These are phyloP conservation scores for Aspergillus pseudoterreus DNA, from an alignment of 2,329 filamentous ascomycete species.

Conservation along the genomic window DNA sequence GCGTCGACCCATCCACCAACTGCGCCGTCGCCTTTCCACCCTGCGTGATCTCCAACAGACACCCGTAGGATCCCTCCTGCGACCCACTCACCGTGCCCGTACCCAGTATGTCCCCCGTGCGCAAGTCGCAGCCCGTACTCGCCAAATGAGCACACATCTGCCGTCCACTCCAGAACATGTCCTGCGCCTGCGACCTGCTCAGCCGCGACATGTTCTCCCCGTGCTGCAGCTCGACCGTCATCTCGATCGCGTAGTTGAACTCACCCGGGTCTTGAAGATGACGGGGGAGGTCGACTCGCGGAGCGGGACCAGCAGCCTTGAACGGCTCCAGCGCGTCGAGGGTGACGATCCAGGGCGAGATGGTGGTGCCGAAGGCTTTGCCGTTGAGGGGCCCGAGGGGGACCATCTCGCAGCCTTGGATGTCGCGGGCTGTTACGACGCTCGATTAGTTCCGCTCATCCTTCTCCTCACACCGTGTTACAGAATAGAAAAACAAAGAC, in stretches of 20 bases:
- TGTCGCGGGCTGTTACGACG: conserved; percentile 39
- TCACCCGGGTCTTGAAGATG: conserved; percentile 17
- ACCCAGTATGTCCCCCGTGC: conserved; percentile 29
- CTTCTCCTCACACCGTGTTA: neutral
- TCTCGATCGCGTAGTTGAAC: conserved; percentile 20
- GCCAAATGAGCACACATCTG: conserved; percentile 30
- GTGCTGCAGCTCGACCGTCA: conserved; percentile 18
- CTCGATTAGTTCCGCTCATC: neutral
- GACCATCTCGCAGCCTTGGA: conserved; percentile 59
- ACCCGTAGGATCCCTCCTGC: conserved; percentile 19
- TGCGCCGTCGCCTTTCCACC: conserved; percentile 19
- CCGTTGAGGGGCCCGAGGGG: conserved; percentile 60
- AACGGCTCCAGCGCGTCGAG: conserved; percentile 53
- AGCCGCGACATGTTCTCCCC: neutral
- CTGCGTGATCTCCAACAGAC: conserved; percentile 26
- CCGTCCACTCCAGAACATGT: conserved; percentile 26
- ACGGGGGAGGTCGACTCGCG: conserved; percentile 8
- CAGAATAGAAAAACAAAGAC: conserved; percentile 1
- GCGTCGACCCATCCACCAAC: conserved; percentile 14
- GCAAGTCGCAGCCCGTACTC: conserved; percentile 23
- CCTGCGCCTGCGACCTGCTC: conserved; percentile 12
- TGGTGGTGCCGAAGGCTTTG: conserved; percentile 58
- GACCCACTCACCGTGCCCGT: conserved; percentile 30
- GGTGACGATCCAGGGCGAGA: conserved; percentile 61
- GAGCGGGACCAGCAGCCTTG: conserved; percentile 14